Conservation (phyloP, 2,329 filamentous ascomycete species). For the Chaetomiaceae sp. region DNA sequence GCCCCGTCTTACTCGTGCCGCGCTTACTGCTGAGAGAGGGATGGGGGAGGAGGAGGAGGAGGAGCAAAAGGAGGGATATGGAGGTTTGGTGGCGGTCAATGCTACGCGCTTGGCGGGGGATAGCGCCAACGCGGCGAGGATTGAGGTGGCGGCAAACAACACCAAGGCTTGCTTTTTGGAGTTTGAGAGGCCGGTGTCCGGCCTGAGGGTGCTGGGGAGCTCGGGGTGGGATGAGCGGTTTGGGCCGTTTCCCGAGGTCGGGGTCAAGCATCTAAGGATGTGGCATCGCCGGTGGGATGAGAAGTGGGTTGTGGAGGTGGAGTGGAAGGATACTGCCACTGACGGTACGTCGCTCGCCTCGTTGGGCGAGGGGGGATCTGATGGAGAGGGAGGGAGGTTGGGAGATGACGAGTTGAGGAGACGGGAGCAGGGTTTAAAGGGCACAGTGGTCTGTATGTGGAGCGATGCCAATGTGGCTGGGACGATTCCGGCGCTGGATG, state of each 20-base stretch:
- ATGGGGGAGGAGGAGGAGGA: constrained; percentile 16
- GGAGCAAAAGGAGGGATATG: constrained; percentile 42
- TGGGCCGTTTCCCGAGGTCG: constrained; percentile 56
- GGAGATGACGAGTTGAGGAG: constrained; percentile 31
- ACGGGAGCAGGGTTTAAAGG: constrained; percentile 44
- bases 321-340: constrained; percentile 48
- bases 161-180: constrained; percentile 73
- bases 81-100: constrained; percentile 63
- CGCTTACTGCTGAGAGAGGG: constrained; percentile 31
- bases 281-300: constrained; percentile 79
- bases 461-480: constrained; percentile 72
- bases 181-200: constrained; percentile 64
- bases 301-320: constrained; percentile 70
- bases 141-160: constrained; percentile 67
- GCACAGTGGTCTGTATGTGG: constrained; percentile 76
- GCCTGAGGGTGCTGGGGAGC: constrained; percentile 60
- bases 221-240: constrained; percentile 60
- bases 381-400: constrained; percentile 1
- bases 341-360: too few species aligned
- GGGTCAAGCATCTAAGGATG: constrained; percentile 44
- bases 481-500: constrained; percentile 77
- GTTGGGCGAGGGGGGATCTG: neutral
- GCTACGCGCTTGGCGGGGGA: constrained; percentile 42
- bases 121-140: constrained; percentile 43
- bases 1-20: constrained; percentile 50